These are phyloP conservation scores for Trametes cubensis DNA, from an alignment of 768 basidiomycete species.

Conservation along the genomic window DNA sequence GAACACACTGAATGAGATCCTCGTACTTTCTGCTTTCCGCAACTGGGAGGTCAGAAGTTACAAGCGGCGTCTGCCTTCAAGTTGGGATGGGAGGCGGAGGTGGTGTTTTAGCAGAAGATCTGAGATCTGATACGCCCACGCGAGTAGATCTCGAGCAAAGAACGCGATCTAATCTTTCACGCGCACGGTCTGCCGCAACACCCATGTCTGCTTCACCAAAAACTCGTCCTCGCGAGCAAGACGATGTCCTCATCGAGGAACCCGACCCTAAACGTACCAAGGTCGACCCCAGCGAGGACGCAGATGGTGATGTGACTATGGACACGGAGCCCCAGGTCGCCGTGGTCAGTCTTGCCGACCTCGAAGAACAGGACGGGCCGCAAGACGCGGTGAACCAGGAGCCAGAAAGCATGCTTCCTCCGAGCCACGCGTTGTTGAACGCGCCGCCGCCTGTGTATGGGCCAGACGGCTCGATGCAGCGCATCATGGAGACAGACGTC, in stretches of 20 bases:
- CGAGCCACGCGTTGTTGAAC: slow-evolving; percentile 73
- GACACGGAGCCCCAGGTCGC: slow-evolving; percentile 15
- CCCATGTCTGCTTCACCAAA: slow-evolving; percentile 22
- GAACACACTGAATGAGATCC: too few species aligned
- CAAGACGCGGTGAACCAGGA: slow-evolving; percentile 11
- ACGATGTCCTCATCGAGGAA: slow-evolving; percentile 22
- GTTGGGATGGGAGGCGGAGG: too few species aligned
- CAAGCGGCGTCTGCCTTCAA: too few species aligned
- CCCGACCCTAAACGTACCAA: slow-evolving; percentile 45
- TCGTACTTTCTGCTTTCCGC: too few species aligned
- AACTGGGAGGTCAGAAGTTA: too few species aligned
- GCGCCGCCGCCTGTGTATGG: slow-evolving; percentile 52
- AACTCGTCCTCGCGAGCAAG: slow-evolving; percentile 30
- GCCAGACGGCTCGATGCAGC: slow-evolving; percentile 56
- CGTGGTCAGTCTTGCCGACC: slow-evolving; percentile 16
- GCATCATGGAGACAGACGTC: slow-evolving; percentile 75
- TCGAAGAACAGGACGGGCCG: slow-evolving; percentile 15
- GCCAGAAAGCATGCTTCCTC: slow-evolving; percentile 52
- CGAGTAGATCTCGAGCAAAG: not conserved
- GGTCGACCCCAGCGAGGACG: slow-evolving; percentile 27
- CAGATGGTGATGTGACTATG: slow-evolving; percentile 26
- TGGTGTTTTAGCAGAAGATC: slow-evolving; percentile 7
- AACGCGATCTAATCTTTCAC: slow-evolving; percentile 21
- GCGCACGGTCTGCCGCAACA: slow-evolving; percentile 4
- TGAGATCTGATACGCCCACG: not conserved